Evolutionary conservation across 164 flowering plant genomes (phyloP), one percentile per base, ranked within the genome.

Genomic region (Stephania yunnanensis): DNA sequence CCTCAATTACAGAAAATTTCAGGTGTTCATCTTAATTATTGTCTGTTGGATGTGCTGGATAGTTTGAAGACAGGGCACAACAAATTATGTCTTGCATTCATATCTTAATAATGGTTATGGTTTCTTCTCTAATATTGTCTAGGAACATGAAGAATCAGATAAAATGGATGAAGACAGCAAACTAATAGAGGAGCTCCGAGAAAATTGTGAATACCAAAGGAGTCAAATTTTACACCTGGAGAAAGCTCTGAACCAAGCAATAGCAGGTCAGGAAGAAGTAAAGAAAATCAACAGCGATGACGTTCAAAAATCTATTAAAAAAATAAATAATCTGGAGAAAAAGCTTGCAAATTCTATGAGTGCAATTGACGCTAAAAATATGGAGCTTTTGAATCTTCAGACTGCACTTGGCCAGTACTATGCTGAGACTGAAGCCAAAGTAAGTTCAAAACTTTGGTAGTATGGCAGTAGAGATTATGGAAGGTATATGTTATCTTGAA

Each of bases 371-470:
- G 87, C 88, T 7, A 94, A 92, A 84, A 89, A 96, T 83, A 81
- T 84, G 67, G 99, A 96, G 84, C 90, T 94, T 76, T 77, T 85
- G 73, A 96, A 94, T 87, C 94, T 96, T 77, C 98, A 96, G 87
- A 90, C 97, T 82, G 99, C 97, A 72, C 97, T 96, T 79, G 99
- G 99, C 55, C 99, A 94, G 84, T 94, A 88, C 78, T 94, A 90
- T 81, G 99, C 99, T 82, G 99, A 96, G 88, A 88, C 89, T 77
- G 99, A 96, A 84, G 98, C 97, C 8, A 96, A 91, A 95, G 98
- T 94, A 80, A 76, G 72, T 20, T 73, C 50, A 44, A 25, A 52
- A 69, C 73, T 20, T 50, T 25, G 25, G 5, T 70, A 29, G 45
- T 31, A 6, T 79, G 65, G 13, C 74, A 68, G 30, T 67, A 58